A percentile compares a stretch with the other conserved stretches of the same genome.
These are phyloP conservation scores for Hypoxylon fragiforme DNA, from an alignment of 495 filamentous ascomycete species.

Conservation along the genomic window DNA sequence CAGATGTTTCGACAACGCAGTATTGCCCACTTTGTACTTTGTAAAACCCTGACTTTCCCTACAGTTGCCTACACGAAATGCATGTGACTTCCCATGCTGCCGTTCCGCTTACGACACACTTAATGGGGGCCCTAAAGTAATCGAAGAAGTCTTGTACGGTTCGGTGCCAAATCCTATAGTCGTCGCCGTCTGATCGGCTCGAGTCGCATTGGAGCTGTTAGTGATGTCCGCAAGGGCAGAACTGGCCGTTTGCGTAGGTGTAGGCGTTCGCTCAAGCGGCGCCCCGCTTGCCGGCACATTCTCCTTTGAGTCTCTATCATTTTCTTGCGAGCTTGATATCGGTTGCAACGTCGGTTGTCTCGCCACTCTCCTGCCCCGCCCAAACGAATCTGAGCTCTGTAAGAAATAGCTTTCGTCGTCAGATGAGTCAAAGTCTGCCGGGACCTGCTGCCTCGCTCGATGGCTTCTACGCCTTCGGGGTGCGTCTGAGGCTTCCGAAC, in stretches of 20 bases:
- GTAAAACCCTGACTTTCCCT: constrained; percentile 4
- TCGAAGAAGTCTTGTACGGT: not conserved
- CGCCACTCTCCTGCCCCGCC: constrained; percentile 22
- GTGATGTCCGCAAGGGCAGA: constrained; percentile 20
- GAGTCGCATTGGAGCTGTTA: constrained; percentile 5
- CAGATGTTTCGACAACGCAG: constrained; percentile 16
- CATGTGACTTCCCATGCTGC: constrained; percentile 5
- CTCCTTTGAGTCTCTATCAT: constrained; percentile 28
- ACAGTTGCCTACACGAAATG: not conserved
- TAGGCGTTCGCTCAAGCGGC: constrained; percentile 1
- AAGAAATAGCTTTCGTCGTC: constrained; percentile 23
- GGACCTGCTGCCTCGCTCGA: constrained; percentile 1
- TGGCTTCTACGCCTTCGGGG: constrained; percentile 19
- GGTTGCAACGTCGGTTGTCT: constrained; percentile 23
- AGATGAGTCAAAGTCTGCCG: constrained; percentile 30
- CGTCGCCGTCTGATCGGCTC: not conserved
- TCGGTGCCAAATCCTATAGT: not conserved
- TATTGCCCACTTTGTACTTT: constrained; percentile 2
- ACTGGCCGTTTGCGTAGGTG: constrained; percentile 18
- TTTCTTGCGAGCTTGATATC: constrained; percentile 31
- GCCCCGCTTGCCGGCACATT: constrained; percentile 11
- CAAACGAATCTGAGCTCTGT: constrained; percentile 28
- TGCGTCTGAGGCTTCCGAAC: constrained; percentile 40
- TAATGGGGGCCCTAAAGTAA: constrained; percentile 6
- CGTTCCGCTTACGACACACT: constrained; percentile 12